Base-by-base conservation (phyloP, 2,329 filamentous ascomycete species). In the Amphichorda felina region DNA sequence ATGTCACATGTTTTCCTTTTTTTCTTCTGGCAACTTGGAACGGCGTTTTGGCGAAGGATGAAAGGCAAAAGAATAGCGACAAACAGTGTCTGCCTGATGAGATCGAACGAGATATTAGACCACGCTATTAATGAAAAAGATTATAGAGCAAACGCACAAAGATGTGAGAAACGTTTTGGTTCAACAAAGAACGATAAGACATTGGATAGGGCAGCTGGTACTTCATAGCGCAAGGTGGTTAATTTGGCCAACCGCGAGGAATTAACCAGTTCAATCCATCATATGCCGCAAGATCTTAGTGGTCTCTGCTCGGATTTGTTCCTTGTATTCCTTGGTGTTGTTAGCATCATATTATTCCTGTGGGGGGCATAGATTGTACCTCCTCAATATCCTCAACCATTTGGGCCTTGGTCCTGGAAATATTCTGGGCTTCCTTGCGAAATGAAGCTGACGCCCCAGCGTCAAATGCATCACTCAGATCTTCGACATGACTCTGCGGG, bases 361-460 rank as follows among this genome's bases (percentile, higher is more conserved):
- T 41, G 14, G 2, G 8, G 11, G 22, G 4, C 1, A 4, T 2
- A 2, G 2, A 2, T 8, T 3, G 4, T 1, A 55, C 56, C 39
- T 43, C 40, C 14, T 58, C 51, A 22, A 57, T 42, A 2, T 49
- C 44, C 0, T 49, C 42, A 8, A 60, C 22, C 11, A 45, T 25
- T 3, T 36, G 35, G 4, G 33, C 40, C 9, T 47, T 48, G 7
- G 42, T 41, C 5, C 38, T n/a, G 2, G 45, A 43, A 10, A 57
- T 46, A 1, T 34, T 33, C 15, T 49, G 41, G 2, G 41, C 44
- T n/a, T 53, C 43, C 3, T 40, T 36, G 34, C 49, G 39, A 14
- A 50, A 26, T 10, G 30, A 11, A 15, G 17, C 35, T 8, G 10
- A 5, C 8, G 11, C 29, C 14, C 16, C 16, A 17, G 15, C 15